Conservation (phyloP, 2,329 filamentous ascomycete genomes). For the Zarea fungicola region DNA sequence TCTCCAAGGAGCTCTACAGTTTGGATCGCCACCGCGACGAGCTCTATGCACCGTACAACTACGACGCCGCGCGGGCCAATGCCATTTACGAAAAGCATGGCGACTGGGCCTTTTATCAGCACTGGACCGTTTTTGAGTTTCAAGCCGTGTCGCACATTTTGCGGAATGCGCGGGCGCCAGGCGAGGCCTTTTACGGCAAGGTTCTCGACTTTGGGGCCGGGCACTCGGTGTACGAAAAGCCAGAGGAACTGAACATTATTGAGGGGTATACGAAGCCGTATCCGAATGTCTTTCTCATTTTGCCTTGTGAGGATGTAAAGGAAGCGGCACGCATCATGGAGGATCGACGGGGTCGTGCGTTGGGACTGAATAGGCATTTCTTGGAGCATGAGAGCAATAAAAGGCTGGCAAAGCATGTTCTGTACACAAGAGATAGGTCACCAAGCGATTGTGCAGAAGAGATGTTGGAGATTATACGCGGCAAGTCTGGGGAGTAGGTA, state of each 20-base stretch:
- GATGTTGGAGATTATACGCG: background rate
- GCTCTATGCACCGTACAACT: constrained; percentile 13
- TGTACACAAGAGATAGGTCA: constrained; percentile 4
- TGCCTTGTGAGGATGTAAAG: constrained; percentile 8
- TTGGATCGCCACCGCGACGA: constrained; percentile 13
- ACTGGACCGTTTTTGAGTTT: background rate
- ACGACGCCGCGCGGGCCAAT: background rate
- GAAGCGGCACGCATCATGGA: constrained; percentile 10
- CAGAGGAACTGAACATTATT: constrained; percentile 1
- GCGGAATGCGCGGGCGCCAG: background rate
- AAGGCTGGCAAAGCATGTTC: constrained; percentile 7
- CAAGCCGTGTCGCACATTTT: background rate
- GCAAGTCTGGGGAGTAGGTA: background rate
- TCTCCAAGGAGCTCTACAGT: constrained; percentile 9
- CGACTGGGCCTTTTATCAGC: background rate
- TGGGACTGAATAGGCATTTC: constrained; percentile 9
- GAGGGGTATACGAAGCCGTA: constrained; percentile 4
- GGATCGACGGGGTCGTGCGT: background rate
- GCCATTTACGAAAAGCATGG: background rate
- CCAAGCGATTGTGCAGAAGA: background rate
- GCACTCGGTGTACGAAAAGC: constrained; percentile 11
- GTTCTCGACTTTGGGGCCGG: constrained; percentile 14
- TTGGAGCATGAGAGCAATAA: constrained; percentile 12
- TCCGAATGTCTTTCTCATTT: constrained; percentile 1
- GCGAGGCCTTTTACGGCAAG: constrained; percentile 7